Evolutionary conservation across 2,329 filamentous ascomycete genomes (phyloP), one percentile per base, ranked within the genome.

Genomic region (Ceratocystis cubensis): DNA sequence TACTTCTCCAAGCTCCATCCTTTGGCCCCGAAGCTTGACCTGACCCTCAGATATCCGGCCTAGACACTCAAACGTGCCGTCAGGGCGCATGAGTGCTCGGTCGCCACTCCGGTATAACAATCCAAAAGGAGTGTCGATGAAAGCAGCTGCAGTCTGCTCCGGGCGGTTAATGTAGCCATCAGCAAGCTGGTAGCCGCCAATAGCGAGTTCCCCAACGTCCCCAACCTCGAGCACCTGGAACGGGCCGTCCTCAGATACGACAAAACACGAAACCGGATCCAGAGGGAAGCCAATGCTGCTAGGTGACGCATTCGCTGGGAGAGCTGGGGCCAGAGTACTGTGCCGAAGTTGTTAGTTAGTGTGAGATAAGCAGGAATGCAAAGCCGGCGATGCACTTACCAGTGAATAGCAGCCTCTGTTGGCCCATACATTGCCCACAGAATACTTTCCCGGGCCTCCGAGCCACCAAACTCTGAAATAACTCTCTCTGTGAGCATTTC

Each of bases 381-480:
- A 25, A 56, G 25, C 1, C 48, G 4, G 1, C 10, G 17, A 1
- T 17, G 6, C 1, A 70, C 76, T 75, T 72, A 82, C 81, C 83
- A 96, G 73, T 96, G 92, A 67, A 96, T 96, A 0, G 91, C 85
- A 6, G 90, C 90, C 76, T 96, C 92, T 0, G 92, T 96, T 1
- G 92, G 92, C 0, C 92, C 92, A 73, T 96, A 96, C 91, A 96
- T 96, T 44, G 87, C 92, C 82, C 90, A 92, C 0, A 96, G 79
- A 56, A 96, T 85, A 70, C 88, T 86, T 1, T 78, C 73, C 6
- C 75, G 76, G 0, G 72, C 72, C 0, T 74, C 72, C 8, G 78
- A 76, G 1, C 84, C 84, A 5, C 90, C 91, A 78, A 94, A 96
- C 72, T 95, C 90, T 45, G 83, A 77, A 25, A 96, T 80, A 1